Evolutionary conservation across 2,329 filamentous ascomycete species (phyloP).

Genomic region (Neurospora crassa): DNA sequence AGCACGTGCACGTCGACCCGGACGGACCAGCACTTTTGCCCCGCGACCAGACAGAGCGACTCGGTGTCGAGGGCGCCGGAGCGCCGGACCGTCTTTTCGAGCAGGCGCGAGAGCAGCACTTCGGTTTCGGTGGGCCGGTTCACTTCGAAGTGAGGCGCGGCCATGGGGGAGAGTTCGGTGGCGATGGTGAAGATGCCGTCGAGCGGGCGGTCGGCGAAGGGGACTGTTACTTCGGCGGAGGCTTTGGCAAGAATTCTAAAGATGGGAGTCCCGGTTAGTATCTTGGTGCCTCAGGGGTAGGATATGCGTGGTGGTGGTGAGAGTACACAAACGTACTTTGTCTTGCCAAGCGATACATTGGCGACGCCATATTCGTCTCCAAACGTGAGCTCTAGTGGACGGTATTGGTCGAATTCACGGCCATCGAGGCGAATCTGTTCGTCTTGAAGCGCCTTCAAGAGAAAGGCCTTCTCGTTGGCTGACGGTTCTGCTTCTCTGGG

Average conservation of each 20-base stretch:
- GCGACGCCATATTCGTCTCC: conserved; percentile 86
- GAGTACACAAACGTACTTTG: conserved; percentile 48
- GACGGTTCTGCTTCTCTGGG: conserved; percentile 88
- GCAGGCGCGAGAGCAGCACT: conserved; percentile 72
- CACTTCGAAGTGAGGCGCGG: conserved; percentile 80
- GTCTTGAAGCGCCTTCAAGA: conserved; percentile 64
- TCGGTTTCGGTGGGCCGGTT: conserved; percentile 78
- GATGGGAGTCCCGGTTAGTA: conserved; percentile 53
- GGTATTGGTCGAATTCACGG: conserved; percentile 70
- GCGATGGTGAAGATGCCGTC: conserved; percentile 92
- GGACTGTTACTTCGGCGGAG: conserved; percentile 79
- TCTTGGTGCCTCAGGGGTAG: background rate
- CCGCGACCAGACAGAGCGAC: conserved; percentile 86
- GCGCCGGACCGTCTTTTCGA: conserved; percentile 90
- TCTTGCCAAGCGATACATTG: conserved; percentile 82
- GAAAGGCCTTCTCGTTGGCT: conserved; percentile 77
- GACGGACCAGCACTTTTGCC: conserved; percentile 83
- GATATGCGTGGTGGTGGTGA: background rate
- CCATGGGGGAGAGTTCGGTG: conserved; percentile 86
- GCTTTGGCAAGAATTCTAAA: conserved; percentile 71
- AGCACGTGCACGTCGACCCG: conserved; percentile 88
- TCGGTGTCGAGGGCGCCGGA: conserved; percentile 91
- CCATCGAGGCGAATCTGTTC: conserved; percentile 78
- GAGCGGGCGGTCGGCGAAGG: conserved; percentile 80
- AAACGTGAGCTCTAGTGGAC: conserved; percentile 68